Percentiles rank a stretch among this genome's conserved stretches.
phyloP scores from a whole-genome alignment of 345 rosid species.

The Salix dunnii region DNA sequence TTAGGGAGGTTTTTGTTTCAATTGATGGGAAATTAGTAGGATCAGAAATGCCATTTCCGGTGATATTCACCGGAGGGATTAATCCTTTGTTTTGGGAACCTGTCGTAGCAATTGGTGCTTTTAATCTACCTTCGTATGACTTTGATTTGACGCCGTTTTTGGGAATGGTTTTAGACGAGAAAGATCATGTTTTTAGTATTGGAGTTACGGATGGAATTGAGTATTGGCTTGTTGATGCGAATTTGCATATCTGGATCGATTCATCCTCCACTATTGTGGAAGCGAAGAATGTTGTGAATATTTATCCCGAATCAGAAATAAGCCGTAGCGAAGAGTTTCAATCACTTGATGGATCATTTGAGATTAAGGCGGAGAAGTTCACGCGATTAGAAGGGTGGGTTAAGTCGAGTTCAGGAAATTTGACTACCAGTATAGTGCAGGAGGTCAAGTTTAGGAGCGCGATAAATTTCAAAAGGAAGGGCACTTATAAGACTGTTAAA shows the following conservation, averaged over 20 bases:
- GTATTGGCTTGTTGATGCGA: slow-evolving; percentile 82
- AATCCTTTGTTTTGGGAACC: slow-evolving; percentile 91
- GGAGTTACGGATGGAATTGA: slow-evolving; percentile 58
- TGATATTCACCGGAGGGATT: slow-evolving; percentile 76
- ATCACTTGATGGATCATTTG: slow-evolving; percentile 61
- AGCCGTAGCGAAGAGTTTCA: slow-evolving; percentile 33
- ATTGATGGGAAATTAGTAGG: slow-evolving; percentile 67
- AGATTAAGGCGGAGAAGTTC: slow-evolving; percentile 46
- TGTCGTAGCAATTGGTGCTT: slow-evolving; percentile 68
- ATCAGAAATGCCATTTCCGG: slow-evolving; percentile 74
- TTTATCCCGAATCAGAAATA: slow-evolving; percentile 31
- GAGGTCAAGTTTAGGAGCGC: slow-evolving; percentile 37
- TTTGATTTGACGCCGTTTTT: slow-evolving; percentile 69
- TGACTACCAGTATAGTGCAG: slow-evolving; percentile 49
- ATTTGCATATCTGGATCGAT: slow-evolving; percentile 77
- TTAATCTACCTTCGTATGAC: slow-evolving; percentile 72
- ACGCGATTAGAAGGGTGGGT: slow-evolving; percentile 66
- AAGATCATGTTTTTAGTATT: slow-evolving; percentile 50
- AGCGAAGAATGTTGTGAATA: slow-evolving; percentile 35
- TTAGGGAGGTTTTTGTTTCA: slow-evolving; percentile 58
- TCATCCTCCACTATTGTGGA: slow-evolving; percentile 24
- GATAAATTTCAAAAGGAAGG: slow-evolving; percentile 43
- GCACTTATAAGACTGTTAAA: slow-evolving; percentile 45
- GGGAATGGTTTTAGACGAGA: slow-evolving; percentile 58
- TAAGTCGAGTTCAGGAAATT: slow-evolving; percentile 53